These are phyloP conservation scores for Actinidia chinensis DNA, from an alignment of 179 eudicot genomes.

Conservation along the genomic window DNA sequence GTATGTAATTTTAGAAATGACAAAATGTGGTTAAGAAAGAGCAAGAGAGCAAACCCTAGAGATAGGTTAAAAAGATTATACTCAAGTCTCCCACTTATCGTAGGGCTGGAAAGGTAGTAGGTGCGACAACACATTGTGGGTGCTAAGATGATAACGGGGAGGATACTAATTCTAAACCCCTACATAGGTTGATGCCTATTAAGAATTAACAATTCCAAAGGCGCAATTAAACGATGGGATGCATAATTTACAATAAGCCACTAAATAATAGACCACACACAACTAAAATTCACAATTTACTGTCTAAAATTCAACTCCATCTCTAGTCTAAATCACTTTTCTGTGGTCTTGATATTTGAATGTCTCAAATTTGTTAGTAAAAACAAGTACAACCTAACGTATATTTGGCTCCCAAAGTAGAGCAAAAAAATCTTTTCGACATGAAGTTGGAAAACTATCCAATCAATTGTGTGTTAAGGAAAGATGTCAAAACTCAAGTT, in stretches of 20 bases:
- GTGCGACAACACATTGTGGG: too few species aligned
- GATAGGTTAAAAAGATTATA: too few species aligned
- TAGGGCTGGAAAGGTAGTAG: too few species aligned
- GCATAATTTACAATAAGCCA: too few species aligned
- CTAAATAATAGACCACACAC: not conserved
- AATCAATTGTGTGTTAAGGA: not conserved
- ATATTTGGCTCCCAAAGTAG: not conserved
- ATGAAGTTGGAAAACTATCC: not conserved
- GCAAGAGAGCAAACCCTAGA: too few species aligned
- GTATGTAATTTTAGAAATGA: too few species aligned
- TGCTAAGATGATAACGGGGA: not conserved
- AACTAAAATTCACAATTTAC: not conserved
- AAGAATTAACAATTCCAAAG: too few species aligned
- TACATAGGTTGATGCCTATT: not conserved
- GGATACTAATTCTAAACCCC: too few species aligned
- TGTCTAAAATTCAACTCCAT: not conserved
- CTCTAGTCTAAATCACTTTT: not conserved
- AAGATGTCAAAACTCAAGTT: not conserved
- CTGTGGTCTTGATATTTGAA: not conserved
- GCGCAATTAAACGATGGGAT: too few species aligned
- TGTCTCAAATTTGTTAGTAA: not conserved
- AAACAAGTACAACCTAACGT: not conserved
- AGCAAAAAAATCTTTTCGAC: not conserved
- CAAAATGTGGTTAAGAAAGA: too few species aligned
- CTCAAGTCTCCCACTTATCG: too few species aligned